phyloP scores from a whole-genome alignment of 345 rosid species.

The Carallia brachiata region DNA sequence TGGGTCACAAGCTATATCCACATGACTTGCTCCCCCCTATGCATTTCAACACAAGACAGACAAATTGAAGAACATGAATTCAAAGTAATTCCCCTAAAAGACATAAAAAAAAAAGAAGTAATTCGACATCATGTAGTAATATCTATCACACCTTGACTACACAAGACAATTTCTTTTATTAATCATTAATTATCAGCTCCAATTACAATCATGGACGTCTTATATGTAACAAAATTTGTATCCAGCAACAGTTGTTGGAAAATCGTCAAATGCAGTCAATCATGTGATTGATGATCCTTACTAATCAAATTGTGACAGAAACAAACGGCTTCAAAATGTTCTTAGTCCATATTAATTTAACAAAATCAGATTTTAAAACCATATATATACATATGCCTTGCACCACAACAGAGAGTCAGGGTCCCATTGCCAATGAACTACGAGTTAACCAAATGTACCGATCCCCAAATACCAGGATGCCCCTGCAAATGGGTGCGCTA shows the following conservation, averaged over 20 bases:
- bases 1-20: slow-evolving; percentile 66
- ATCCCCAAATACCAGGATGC: no score
- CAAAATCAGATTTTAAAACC: not conserved
- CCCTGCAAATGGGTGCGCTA: no score
- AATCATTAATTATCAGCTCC: not conserved
- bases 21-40: slow-evolving; percentile 72
- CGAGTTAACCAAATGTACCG: no score
- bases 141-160: not conserved
- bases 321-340: not conserved
- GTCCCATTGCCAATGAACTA: no score
- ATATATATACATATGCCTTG: not conserved
- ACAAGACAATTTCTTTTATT: not conserved
- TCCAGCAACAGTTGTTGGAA: not conserved
- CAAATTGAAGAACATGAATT: not conserved
- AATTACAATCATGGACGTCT: not conserved
- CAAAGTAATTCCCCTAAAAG: not conserved
- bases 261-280: not conserved
- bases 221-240: not conserved
- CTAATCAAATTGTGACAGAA: not conserved
- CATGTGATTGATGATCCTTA: not conserved
- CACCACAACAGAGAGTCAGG: no score
- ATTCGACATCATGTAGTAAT: not conserved
- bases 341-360: not conserved
- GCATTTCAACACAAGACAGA: not conserved
- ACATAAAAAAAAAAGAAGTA: not conserved